Percentiles rank a stretch among this genome's conserved stretches.
phyloP scores from a whole-genome alignment of 2,329 filamentous ascomycete species.

The Aspergillus sp. region DNA sequence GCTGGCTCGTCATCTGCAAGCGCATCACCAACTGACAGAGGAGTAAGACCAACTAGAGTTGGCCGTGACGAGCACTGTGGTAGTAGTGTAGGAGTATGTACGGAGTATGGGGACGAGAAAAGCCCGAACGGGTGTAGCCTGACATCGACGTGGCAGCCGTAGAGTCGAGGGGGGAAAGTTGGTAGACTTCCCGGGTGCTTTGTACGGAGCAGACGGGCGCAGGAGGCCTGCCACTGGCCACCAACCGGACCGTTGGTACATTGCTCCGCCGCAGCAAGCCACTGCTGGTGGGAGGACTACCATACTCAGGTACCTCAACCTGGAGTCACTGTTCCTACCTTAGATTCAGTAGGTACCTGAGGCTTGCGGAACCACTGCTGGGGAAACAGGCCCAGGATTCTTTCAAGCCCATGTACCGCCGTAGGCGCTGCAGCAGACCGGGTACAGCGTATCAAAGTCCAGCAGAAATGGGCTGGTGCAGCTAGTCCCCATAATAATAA shows the following conservation, averaged over 20 bases:
- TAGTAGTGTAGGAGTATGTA: background rate
- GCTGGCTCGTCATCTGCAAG: constrained; percentile 16
- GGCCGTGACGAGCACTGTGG: background rate
- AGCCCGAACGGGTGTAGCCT: constrained; percentile 23
- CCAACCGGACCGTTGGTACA: background rate
- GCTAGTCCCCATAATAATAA: background rate
- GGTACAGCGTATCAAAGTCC: constrained; percentile 1
- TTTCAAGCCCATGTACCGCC: constrained; percentile 12
- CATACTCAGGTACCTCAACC: background rate
- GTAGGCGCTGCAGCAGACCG: constrained; percentile 17
- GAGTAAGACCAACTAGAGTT: constrained; percentile 3
- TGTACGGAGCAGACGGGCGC: constrained; percentile 10
- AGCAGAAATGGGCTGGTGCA: background rate
- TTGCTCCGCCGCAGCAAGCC: background rate
- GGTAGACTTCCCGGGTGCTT: constrained; percentile 16
- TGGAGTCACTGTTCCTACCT: background rate
- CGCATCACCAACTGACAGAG: constrained; percentile 8
- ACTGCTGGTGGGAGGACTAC: background rate
- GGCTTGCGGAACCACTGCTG: background rate
- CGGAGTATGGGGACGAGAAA: background rate
- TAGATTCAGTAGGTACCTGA: background rate
- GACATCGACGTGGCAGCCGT: constrained; percentile 25
- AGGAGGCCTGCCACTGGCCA: constrained; percentile 11
- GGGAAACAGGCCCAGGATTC: background rate
- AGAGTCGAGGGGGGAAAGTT: constrained; percentile 22